phyloP scores from a whole-genome alignment of 192 early-diverging fungal species.

The Fimicolochytrium jonesii region DNA sequence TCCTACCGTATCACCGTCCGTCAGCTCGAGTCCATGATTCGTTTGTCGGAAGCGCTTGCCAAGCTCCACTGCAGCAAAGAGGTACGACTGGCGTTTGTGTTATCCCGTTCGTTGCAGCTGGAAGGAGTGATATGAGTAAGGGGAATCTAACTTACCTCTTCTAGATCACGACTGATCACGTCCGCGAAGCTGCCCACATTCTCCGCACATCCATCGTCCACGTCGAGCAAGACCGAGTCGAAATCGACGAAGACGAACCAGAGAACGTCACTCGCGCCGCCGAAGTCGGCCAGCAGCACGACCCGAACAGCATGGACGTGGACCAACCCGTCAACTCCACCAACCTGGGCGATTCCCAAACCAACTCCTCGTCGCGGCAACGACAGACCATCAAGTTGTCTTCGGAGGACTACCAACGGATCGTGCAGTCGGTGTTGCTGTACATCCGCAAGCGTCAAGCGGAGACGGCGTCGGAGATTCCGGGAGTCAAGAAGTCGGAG shows the following conservation, averaged over 20 bases:
- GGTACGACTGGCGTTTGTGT: too few relatives aligned
- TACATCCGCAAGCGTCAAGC: slow-evolving; percentile 14
- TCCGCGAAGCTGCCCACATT: slow-evolving; percentile 79
- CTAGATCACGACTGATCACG: slow-evolving; percentile 64
- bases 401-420: slow-evolving; percentile 47
- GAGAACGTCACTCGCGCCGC: slow-evolving; percentile 7
- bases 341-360: neutral
- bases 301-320: slow-evolving; percentile 2
- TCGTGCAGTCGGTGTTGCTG: slow-evolving; percentile 38
- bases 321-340: neutral
- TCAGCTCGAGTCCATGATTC: slow-evolving; percentile 94
- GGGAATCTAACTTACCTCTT: too few relatives aligned
- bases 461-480: slow-evolving; percentile 8
- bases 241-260: slow-evolving; percentile 55
- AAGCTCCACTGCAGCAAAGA: slow-evolving; percentile 67
- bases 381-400: slow-evolving; percentile 32
- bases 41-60: slow-evolving; percentile 92
- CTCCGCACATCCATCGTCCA: slow-evolving; percentile 84
- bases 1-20: slow-evolving; percentile 95
- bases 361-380: neutral
- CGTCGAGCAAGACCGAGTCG: slow-evolving; percentile 35
- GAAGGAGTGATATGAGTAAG: too few relatives aligned
- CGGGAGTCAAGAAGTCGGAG: slow-evolving; percentile 46
- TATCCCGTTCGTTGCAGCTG: too few relatives aligned
- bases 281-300: neutral